Conservation (phyloP, 2,329 filamentous ascomycete genomes). For the Gnomoniopsis sp. region DNA sequence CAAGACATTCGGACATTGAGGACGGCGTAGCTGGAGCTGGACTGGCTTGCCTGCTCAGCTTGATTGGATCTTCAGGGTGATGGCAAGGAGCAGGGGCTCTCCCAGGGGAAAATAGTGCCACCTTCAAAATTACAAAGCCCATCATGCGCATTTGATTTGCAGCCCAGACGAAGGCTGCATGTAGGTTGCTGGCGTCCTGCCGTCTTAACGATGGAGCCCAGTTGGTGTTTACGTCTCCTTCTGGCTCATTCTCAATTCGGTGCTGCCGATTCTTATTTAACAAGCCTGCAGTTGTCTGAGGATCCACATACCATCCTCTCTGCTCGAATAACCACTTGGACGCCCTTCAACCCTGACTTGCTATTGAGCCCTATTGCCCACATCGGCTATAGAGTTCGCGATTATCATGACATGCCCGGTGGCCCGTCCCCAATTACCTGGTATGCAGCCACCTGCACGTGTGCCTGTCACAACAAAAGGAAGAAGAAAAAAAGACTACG, state of each 20-base stretch:
- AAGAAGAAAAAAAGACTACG: no score
- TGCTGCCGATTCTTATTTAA: neutral
- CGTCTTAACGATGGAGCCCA: neutral
- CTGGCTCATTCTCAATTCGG: neutral
- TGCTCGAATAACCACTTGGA: no score
- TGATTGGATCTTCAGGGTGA: constrained; percentile 16
- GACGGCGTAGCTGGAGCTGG: constrained; percentile 18
- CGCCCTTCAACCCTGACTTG: no score
- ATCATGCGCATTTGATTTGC: neutral
- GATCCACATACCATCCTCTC: no score
- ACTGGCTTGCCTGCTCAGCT: neutral
- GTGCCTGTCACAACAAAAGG: no score
- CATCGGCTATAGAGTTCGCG: no score
- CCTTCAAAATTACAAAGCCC: constrained; percentile 3
- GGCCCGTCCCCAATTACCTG: no score
- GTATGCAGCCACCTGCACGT: no score
- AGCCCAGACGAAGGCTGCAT: neutral
- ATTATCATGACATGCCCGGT: no score
- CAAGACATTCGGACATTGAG: neutral
- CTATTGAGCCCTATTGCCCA: no score
- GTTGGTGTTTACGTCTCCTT: neutral
- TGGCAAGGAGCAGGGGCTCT: neutral
- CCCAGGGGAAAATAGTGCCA: neutral
- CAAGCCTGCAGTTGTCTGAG: no score
- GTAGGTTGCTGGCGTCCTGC: neutral